Base-by-base conservation (phyloP, 441 rosid genomes). In the Gossypium laxum region DNA sequence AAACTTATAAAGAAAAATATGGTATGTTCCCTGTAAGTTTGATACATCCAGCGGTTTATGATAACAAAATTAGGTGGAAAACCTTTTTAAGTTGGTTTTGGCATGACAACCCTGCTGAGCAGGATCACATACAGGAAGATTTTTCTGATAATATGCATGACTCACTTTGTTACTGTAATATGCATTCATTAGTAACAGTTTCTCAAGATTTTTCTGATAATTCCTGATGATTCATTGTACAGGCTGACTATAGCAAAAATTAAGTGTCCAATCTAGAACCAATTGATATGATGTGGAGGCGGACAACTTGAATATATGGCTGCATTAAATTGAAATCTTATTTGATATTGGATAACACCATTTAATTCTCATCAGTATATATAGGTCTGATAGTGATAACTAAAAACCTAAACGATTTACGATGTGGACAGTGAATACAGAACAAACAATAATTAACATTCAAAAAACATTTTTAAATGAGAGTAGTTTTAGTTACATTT, bases 1-100 rank as follows among this genome's bases (percentile, higher is more conserved):
- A 74, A 85, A 70, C 89, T 95, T 52, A 91, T 95, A 67, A 95
- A 89, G 82, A 86, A 77, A 75, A 87, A 91, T 71, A 87, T 95
- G 99, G 99, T 95, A 67, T 74, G 89, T 50, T 72, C 28, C 62
- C 68, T 61, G 2, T 70, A n/a, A 21, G 10, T 50, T 17, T 47
- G 14, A 26, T 47, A 3, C 50, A 48, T 47, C 56, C 14, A 3
- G 52, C 1, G 7, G 51, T 77, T 74, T 72, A 5, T 70, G 28
- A 14, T n/a, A 10, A 66, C 19, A 28, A 3, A 30, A 14, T 55
- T 58, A 21, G 4, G 11, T 59, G 58, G 43, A 26, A 12, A 18
- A 47, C 54, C 10, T 43, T 11, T 38, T 19, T 55, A 58, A 47
- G 59, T 59, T 61, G 59, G 73, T 19, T 67, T 59, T 38, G 32